phyloP scores from a whole-genome alignment of 768 basidiomycete species.

The Agrocybe praecox region DNA sequence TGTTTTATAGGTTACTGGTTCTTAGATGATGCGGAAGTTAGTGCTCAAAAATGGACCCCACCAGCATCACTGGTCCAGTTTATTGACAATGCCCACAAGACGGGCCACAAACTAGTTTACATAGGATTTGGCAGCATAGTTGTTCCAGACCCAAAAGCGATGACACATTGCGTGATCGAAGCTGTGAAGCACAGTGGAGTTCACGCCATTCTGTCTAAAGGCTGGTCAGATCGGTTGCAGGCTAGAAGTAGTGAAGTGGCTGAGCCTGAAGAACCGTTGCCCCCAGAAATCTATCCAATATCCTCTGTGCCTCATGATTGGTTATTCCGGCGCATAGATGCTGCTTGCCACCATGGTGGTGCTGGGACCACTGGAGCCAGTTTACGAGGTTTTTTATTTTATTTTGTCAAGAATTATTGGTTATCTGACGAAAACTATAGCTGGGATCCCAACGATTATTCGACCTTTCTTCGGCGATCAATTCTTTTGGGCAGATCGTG shows the following conservation, averaged over 20 bases:
- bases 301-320: constrained; percentile 93
- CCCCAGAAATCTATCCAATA: constrained; percentile 81
- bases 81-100: constrained; percentile 74
- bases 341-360: constrained; percentile 98
- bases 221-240: constrained; percentile 93
- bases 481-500: constrained; percentile 96
- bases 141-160: constrained; percentile 89
- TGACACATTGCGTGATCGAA: constrained; percentile 91
- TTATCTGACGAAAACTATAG: constrained; percentile 37
- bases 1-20: constrained; percentile 86
- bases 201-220: constrained; percentile 92
- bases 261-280: constrained; percentile 71
- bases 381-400: constrained; percentile 65
- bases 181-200: constrained; percentile 88
- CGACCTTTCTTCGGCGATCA: constrained; percentile 98
- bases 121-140: constrained; percentile 98
- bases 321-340: constrained; percentile 92
- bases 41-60: constrained; percentile 87
- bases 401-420: neutral
- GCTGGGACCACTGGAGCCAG: constrained; percentile 97
- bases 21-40: constrained; percentile 90
- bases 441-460: constrained; percentile 94
- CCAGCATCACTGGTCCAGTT: constrained; percentile 80
- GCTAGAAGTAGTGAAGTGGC: constrained; percentile 59
- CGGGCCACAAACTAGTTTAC: constrained; percentile 90